A percentile compares a stretch with the other conserved stretches of the same genome.
Conservation (phyloP, 768 basidiomycete genomes). For the Coprinopsis sp. region DNA sequence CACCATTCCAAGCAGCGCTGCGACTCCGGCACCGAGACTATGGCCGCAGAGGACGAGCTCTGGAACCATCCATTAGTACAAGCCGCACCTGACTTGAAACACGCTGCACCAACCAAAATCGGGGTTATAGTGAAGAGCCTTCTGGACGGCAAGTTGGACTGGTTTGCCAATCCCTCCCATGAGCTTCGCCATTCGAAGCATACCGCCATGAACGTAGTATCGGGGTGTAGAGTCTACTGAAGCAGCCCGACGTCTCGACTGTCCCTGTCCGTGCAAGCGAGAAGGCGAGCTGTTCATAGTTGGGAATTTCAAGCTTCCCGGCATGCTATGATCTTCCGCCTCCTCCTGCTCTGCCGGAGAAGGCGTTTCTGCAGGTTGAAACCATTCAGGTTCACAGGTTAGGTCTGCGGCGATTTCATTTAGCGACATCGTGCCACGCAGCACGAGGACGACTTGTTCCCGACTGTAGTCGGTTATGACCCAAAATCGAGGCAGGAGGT, state of each 20-base stretch:
- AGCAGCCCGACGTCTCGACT: slow-evolving; percentile 6
- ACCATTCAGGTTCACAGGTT: slow-evolving; percentile 71
- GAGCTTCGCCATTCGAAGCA: slow-evolving; percentile 70
- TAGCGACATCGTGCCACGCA: slow-evolving; percentile 80
- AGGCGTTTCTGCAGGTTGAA: slow-evolving; percentile 47
- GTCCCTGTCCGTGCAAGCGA: slow-evolving; percentile 18
- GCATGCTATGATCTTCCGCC: slow-evolving; percentile 28
- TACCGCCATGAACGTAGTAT: slow-evolving; percentile 77
- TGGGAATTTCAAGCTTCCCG: slow-evolving; percentile 37
- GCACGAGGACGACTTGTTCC: slow-evolving; percentile 68
- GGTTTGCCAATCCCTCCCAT: slow-evolving; percentile 78
- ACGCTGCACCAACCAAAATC: slow-evolving; percentile 56
- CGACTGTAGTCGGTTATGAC: slow-evolving; percentile 77
- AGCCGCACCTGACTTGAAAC: not conserved
- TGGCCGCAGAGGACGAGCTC: slow-evolving; percentile 79
- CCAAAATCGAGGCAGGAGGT: slow-evolving; percentile 81
- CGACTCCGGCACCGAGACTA: slow-evolving; percentile 81
- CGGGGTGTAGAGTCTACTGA: slow-evolving; percentile 13
- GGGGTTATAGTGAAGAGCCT: slow-evolving; percentile 63
- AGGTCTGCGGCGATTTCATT: slow-evolving; percentile 86
- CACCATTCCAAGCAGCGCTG: slow-evolving; percentile 68
- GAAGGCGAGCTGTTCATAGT: slow-evolving; percentile 17
- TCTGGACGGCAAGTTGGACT: slow-evolving; percentile 68
- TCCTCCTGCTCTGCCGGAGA: slow-evolving; percentile 27
- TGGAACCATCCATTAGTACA: slow-evolving; percentile 18